Conservation (phyloP, 257 asterid species). For the Solanum paucissectum region DNA sequence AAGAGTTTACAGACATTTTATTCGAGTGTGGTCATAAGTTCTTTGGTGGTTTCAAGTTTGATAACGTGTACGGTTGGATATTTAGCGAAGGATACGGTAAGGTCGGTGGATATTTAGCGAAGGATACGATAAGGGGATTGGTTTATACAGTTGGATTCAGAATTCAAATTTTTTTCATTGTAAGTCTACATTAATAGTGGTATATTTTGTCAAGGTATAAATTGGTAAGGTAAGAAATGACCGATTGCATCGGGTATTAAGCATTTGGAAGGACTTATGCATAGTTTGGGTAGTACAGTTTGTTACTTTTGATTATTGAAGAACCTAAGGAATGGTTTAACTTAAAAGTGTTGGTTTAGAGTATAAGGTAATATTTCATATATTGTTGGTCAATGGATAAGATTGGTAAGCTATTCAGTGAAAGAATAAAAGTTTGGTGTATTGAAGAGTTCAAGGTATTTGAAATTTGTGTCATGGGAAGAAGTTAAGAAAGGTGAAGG, state of each 20-base stretch:
- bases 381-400: not conserved
- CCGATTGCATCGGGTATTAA: not conserved
- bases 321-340: not conserved
- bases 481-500: not conserved
- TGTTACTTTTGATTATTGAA: not conserved
- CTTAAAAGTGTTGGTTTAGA: not conserved
- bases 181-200: not conserved
- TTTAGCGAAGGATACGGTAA: not conserved
- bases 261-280: not conserved
- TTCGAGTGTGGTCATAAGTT: not conserved
- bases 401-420: not conserved
- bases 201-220: not conserved
- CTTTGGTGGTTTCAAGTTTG: not conserved
- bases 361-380: not conserved
- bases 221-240: not conserved
- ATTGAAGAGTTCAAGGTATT: not conserved
- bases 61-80: not conserved
- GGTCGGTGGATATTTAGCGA: not conserved
- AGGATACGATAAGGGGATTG: not conserved
- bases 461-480: not conserved
- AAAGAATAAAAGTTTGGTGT: not conserved
- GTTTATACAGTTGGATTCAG: not conserved
- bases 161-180: no score
- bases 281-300: not conserved
- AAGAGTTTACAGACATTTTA: not conserved